phyloP scores from a whole-genome alignment of 225 moss, liverwort and hornwort genomes.

The Marchantia paleacea region DNA sequence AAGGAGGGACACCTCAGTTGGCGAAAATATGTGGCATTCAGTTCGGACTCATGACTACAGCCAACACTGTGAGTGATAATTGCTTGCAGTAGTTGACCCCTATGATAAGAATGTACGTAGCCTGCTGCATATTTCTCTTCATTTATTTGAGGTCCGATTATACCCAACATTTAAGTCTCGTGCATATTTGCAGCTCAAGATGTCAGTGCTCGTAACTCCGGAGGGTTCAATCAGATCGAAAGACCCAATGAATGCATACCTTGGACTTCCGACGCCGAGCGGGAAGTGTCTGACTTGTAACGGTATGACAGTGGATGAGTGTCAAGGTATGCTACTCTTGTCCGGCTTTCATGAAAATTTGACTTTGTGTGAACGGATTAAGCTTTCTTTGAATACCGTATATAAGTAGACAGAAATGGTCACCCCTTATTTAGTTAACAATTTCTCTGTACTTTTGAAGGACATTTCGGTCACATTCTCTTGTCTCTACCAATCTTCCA shows the following conservation, averaged over 20 bases:
- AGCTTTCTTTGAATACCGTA: not conserved
- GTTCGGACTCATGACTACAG: conserved; percentile 36
- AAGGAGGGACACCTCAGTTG: conserved; percentile 21
- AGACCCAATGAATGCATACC: conserved; percentile 18
- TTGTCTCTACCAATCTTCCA: conserved; percentile 39
- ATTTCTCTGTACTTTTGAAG: conserved; percentile 11
- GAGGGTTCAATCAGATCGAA: conserved; percentile 13
- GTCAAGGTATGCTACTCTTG: conserved; percentile 25
- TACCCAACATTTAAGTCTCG: not conserved
- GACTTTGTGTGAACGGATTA: not conserved
- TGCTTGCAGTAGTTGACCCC: no score
- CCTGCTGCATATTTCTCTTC: not conserved
- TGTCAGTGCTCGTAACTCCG: conserved; percentile 15
- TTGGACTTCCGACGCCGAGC: conserved; percentile 32
- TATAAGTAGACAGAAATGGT: not conserved
- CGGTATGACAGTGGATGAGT: conserved; percentile 17
- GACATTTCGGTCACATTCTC: conserved; percentile 38
- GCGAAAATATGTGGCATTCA: conserved; percentile 36
- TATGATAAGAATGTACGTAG: not conserved
- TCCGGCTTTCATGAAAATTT: not conserved
- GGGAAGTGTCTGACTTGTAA: conserved; percentile 30
- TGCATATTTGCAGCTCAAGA: conserved; percentile 9
- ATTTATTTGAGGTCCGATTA: not conserved
- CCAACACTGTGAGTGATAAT: conserved; percentile 29
- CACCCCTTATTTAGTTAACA: not conserved